Percentiles rank a stretch among this genome's conserved stretches.
Conservation (phyloP, 208 protist genomes). For the Leishmania tarentolae region DNA sequence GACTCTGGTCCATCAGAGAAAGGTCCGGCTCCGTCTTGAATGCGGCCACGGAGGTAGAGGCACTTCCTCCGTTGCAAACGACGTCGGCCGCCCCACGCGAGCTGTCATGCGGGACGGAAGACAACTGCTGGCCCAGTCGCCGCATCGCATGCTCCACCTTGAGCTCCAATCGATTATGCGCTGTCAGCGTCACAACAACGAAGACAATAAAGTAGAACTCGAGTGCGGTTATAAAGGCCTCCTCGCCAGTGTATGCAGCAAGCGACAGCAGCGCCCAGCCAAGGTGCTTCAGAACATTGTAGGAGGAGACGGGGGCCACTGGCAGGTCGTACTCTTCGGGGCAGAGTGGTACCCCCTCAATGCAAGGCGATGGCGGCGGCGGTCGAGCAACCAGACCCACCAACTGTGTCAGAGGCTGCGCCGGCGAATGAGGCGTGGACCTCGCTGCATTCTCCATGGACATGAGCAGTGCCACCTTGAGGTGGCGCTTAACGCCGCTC, state of each 20-base stretch:
- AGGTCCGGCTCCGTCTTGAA: conserved; percentile 5
- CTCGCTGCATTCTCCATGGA: conserved; percentile 13
- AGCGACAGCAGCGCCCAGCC: conserved; percentile 51
- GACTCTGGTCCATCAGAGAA: background rate
- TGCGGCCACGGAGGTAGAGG: background rate
- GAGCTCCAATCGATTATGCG: conserved; percentile 47
- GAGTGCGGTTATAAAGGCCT: conserved; percentile 40
- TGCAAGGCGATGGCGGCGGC: conserved; percentile 22
- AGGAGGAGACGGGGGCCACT: conserved; percentile 43
- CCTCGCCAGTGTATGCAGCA: conserved; percentile 44
- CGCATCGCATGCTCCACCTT: conserved; percentile 38
- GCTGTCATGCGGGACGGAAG: background rate
- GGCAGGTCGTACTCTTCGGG: conserved; percentile 66
- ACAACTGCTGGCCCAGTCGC: conserved; percentile 26
- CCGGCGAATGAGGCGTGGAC: background rate
- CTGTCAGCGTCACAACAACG: conserved; percentile 58
- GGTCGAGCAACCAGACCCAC: conserved; percentile 17
- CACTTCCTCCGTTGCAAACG: background rate
- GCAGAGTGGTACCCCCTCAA: conserved; percentile 28
- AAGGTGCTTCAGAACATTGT: conserved; percentile 54
- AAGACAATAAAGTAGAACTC: conserved; percentile 65
- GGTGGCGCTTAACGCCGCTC: conserved; percentile 78
- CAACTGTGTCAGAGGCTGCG: conserved; percentile 4
- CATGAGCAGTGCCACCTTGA: conserved; percentile 78
- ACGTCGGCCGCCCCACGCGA: background rate